Evolutionary conservation across 257 asterid species (phyloP).

Genomic region (Gynochthodes officinalis): DNA sequence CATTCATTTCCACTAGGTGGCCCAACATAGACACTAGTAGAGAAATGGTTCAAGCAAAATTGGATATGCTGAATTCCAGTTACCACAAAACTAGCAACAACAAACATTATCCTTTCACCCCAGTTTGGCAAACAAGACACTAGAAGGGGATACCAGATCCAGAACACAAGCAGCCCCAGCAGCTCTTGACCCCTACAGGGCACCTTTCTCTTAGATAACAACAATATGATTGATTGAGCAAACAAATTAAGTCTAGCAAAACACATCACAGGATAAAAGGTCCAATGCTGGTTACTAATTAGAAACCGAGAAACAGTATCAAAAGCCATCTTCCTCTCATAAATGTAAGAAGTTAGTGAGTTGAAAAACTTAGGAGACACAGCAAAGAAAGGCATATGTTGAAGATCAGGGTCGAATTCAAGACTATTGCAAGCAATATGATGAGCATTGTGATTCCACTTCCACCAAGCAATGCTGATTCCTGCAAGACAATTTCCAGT

Average conservation of each 20-base stretch:
- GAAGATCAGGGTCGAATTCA: conserved; percentile 86
- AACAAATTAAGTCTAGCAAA: conserved; percentile 67
- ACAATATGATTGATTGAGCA: conserved; percentile 56
- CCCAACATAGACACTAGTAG: conserved; percentile 59
- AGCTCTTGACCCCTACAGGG: conserved; percentile 52
- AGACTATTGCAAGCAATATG: conserved; percentile 89
- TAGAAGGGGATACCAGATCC: conserved; percentile 83
- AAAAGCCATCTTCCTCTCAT: conserved; percentile 48
- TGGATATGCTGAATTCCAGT: conserved; percentile 82
- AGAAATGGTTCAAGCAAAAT: conserved; percentile 78
- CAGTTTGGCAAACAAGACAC: conserved; percentile 68
- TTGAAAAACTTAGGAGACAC: conserved; percentile 65
- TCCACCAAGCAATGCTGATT: conserved; percentile 92
- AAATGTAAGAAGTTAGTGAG: conserved; percentile 60
- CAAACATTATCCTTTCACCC: conserved; percentile 56
- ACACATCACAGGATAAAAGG: conserved; percentile 84
- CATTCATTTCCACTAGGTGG: conserved; percentile 73
- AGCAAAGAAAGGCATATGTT: conserved; percentile 72
- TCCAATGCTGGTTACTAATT: conserved; percentile 70
- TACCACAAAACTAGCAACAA: conserved; percentile 48
- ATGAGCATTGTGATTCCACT: conserved; percentile 80
- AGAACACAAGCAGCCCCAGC: conserved; percentile 57
- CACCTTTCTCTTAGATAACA: conserved; percentile 49
- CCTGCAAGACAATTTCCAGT: conserved; percentile 79
- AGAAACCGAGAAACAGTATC: conserved; percentile 55